These are phyloP conservation scores for Acorus calamus DNA, from an alignment of 106 monocot genomes.

Conservation along the genomic window DNA sequence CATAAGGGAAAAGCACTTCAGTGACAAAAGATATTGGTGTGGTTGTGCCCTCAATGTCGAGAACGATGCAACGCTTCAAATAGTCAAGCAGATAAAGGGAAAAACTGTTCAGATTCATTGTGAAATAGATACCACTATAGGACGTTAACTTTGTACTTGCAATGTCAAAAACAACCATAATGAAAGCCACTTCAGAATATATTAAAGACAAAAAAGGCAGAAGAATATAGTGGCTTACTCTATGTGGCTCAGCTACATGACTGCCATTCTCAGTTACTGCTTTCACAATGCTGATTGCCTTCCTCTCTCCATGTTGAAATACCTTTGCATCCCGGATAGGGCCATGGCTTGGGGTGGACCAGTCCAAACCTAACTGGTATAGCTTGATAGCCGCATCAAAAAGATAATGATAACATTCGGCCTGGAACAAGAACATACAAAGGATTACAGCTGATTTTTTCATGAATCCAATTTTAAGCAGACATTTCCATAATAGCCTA, in stretches of 20 bases:
- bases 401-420: slow-evolving; percentile 97
- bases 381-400: slow-evolving; percentile 91
- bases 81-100: not conserved
- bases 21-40: slow-evolving; percentile 96
- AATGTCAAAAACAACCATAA: too few relatives aligned
- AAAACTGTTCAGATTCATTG: not conserved
- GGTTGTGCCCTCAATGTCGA: slow-evolving; percentile 98
- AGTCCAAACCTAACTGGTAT: slow-evolving; percentile 73
- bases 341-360: slow-evolving; percentile 72
- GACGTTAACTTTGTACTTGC: too few relatives aligned
- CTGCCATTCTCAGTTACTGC: slow-evolving; percentile 27
- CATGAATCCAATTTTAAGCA: too few relatives aligned
- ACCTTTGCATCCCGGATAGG: slow-evolving; percentile 15
- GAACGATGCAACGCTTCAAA: slow-evolving; percentile 70
- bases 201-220: not conserved
- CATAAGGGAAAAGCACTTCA: slow-evolving; percentile 93
- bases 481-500: too few relatives aligned
- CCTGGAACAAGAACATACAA: slow-evolving; percentile 32
- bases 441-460: not conserved
- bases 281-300: slow-evolving; percentile 11
- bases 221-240: slow-evolving; percentile 24
- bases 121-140: not conserved
- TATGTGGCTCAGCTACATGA: slow-evolving; percentile 26
- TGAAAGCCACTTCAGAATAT: not conserved
- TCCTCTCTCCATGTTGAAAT: slow-evolving; percentile 9